Base-by-base conservation (phyloP, 164 flowering plant species). In the Hamamelis virginiana region DNA sequence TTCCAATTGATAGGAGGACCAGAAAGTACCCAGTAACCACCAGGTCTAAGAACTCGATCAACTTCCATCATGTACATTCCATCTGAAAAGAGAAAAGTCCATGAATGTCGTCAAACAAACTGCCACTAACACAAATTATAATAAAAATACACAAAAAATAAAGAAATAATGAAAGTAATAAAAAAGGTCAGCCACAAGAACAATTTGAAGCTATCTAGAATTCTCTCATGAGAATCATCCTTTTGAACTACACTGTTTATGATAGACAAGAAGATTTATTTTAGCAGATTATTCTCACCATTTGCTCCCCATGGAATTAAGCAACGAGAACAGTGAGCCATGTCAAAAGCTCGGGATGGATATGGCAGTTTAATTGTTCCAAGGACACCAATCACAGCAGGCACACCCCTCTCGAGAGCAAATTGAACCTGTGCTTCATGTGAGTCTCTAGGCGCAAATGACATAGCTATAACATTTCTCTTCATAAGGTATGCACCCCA, bases 311-410 rank as follows among this genome's bases (percentile, higher is more conserved):
- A 92, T 53, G 91, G 98, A 68, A 92, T 92, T 48, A 92, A 79
- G 73, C 96, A 92, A 22, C 97, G 92, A 48, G 97, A 92, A 75
- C 96, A 92, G 55, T 92, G 97, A 28, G 97, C 97, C 97, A 92
- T 89, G 74, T 90, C 96, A 84, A 92, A 92, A 21, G 97, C 86
- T 67, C 89, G 80, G 27, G 96, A 81, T 33, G 98, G 98, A 73
- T 89, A 92, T 11, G 98, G 98, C 66, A 89, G 70, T 74, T 83
- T 84, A 62, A 91, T 82, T 57, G 96, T 84, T 59, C 96, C 98
- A 69, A 91, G 82, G 70, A 92, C 96, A 79, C 96, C 98, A 80
- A 92, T 91, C 66, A 92, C 89, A 18, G 98, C 96, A 69, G 96
- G 98, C 21, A 92, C 96, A 58, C 97, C 97, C 68, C 97, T 79